Base-by-base conservation (phyloP, 305 asterid species). In the Fraxinus ornus region DNA sequence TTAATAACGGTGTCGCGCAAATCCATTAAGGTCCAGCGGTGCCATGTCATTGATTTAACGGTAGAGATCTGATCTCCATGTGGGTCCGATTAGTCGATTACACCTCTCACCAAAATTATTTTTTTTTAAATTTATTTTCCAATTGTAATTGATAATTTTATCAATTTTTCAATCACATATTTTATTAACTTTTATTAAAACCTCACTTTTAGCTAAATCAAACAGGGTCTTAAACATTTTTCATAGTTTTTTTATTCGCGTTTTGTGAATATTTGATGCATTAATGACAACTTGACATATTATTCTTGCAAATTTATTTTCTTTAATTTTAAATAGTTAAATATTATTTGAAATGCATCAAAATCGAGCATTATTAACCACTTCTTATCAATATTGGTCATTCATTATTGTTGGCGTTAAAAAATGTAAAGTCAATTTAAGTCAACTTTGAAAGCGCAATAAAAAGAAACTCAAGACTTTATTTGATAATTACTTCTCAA, bases 1-100 rank as follows among this genome's bases (percentile, higher is more conserved):
- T 1, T 78, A 78, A 83, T 52, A 84, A 75, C 83, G 32, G 78
- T 84, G 78, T 80, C 86, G 88, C 90, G 89, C 88, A 89, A 84
- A 84, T 84, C 81, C 75, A 41, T 32, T 78, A 21, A 35, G 88
- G 86, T 88, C 90, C 60, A 55, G 80, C 85, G 86, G 90, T 75
- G 84, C 76, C 81, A 57, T 64, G 55, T 77, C 26, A 17, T 78
- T 22, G 3, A 19, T 55, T 75, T 33, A 79, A 88, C 90, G 88
- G 86, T 77, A 68, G 28, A 72, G 90, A 85, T 85, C 60, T 33
- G 30, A 9, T 84, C 36, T 66, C 7, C 35, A 28, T 66, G 74
- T 66, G 15, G 74, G 35, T 9, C 74, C 74, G 30, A 66, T 24
- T 10, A 26, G 19, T 26, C 74, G 30, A 9, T 62, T 22, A 33